A percentile compares a stretch with the other conserved stretches of the same genome.
Conservation (phyloP, 371 early-diverging fungal species). For the Capniomyces stellatus region DNA sequence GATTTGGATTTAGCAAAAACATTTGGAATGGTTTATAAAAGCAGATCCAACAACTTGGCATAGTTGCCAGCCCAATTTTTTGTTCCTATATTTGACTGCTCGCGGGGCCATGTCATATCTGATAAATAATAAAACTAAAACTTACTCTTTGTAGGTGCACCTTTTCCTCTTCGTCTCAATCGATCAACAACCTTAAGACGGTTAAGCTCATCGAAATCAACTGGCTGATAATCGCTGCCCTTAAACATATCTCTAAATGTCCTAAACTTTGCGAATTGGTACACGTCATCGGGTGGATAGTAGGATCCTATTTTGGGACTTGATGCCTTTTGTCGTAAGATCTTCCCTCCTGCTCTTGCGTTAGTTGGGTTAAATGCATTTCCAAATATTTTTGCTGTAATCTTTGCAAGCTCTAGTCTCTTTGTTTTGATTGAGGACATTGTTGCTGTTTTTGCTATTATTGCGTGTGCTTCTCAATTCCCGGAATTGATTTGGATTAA, state of each 20-base stretch:
- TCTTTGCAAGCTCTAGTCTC: conserved; percentile 32
- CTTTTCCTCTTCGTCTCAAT: conserved; percentile 59
- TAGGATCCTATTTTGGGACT: conserved; percentile 46
- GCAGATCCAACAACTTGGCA: too few relatives aligned
- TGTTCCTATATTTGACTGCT: too few relatives aligned
- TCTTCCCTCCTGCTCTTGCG: conserved; percentile 50
- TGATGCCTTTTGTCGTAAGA: conserved; percentile 42
- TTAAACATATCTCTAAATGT: conserved; percentile 31
- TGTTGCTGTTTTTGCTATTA: too few relatives aligned
- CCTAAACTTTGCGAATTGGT: conserved; percentile 31
- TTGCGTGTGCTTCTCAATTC: too few relatives aligned
- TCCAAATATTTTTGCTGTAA: conserved; percentile 44
- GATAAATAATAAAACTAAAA: background rate
- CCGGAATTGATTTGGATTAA: too few relatives aligned
- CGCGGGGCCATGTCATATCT: too few relatives aligned
- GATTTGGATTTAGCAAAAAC: too few relatives aligned
- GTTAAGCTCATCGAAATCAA: conserved; percentile 42
- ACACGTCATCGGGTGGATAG: conserved; percentile 32
- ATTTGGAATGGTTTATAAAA: too few relatives aligned
- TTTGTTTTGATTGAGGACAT: conserved; percentile 5
- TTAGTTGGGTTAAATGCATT: conserved; percentile 52
- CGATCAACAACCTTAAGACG: conserved; percentile 48
- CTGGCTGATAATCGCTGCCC: conserved; percentile 36
- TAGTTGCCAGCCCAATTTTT: too few relatives aligned
- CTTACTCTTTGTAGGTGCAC: conserved; percentile 63